These are phyloP conservation scores for Deinandra increscens DNA, from an alignment of 129 eudicot species.

Conservation along the genomic window DNA sequence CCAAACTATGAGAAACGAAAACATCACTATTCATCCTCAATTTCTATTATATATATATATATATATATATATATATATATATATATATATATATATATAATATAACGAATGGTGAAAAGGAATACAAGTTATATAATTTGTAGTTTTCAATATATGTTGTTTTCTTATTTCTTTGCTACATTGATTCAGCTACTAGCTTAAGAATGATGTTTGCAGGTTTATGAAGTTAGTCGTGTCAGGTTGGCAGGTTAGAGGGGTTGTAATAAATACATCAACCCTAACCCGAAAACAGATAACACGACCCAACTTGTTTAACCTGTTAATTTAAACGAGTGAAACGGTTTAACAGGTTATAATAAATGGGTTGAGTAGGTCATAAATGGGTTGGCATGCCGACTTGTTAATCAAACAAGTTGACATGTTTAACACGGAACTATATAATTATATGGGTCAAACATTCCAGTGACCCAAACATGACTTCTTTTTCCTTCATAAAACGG, in stretches of 20 bases:
- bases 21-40: too few relatives aligned
- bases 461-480: background rate
- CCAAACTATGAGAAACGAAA: too few relatives aligned
- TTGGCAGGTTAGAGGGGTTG: too few relatives aligned
- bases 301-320: background rate
- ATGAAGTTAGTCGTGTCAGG: too few relatives aligned
- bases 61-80: too few relatives aligned
- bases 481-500: background rate
- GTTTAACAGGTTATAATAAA: too few relatives aligned
- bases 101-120: background rate
- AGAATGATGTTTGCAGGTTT: background rate
- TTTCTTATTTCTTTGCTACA: background rate
- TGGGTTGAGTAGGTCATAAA: too few relatives aligned
- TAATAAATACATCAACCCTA: too few relatives aligned
- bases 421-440: background rate
- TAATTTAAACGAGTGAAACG: background rate
- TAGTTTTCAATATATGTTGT: background rate
- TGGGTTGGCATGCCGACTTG: background rate
- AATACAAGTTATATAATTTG: background rate
- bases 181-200: slow-evolving; percentile 22
- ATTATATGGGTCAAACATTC: background rate
- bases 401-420: too few relatives aligned
- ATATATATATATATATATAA: too few relatives aligned
- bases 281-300: background rate
- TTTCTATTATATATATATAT: too few relatives aligned